Evolutionary conservation across 1,284 basidiomycete genomes (phyloP).

Genomic region (Lentinula novae-zelandiae): DNA sequence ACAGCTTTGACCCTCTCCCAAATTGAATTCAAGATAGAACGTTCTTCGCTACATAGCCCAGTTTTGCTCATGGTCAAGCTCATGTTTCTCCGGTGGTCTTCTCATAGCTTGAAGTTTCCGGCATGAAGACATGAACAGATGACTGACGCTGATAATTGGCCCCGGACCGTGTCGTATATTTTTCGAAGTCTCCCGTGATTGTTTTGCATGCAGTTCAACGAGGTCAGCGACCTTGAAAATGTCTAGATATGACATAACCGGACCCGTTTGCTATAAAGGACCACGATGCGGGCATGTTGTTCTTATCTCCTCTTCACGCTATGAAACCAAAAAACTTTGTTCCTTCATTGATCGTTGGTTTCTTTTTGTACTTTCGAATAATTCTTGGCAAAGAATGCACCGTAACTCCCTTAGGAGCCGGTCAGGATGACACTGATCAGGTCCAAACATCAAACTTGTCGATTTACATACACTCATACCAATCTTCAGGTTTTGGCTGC

Average conservation of each 20-base stretch:
- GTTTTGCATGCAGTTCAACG: background rate
- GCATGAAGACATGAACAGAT: background rate
- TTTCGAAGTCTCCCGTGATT: background rate
- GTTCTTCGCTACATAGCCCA: background rate
- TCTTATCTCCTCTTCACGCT: background rate
- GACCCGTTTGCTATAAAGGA: background rate
- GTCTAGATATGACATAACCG: background rate
- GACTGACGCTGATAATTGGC: background rate
- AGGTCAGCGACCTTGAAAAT: background rate
- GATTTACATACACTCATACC: background rate
- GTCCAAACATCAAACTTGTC: slow-evolving; percentile 5
- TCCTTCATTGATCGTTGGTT: background rate
- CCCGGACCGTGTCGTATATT: slow-evolving; percentile 1
- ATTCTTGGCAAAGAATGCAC: slow-evolving; percentile 23
- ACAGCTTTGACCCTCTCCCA: background rate
- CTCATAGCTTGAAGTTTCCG: background rate
- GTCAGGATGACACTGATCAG: slow-evolving; percentile 40
- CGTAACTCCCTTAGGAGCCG: slow-evolving; percentile 35
- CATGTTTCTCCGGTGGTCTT: background rate
- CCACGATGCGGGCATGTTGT: background rate
- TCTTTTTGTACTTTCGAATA: background rate
- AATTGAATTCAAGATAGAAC: background rate
- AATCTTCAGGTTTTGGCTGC: slow-evolving; percentile 42
- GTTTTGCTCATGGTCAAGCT: background rate
- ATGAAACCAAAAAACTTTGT: background rate